A percentile compares a stretch with the other conserved stretches of the same genome.
Evolutionary conservation across 306 rosid genomes (phyloP).

Genomic region (Geum urbanum): DNA sequence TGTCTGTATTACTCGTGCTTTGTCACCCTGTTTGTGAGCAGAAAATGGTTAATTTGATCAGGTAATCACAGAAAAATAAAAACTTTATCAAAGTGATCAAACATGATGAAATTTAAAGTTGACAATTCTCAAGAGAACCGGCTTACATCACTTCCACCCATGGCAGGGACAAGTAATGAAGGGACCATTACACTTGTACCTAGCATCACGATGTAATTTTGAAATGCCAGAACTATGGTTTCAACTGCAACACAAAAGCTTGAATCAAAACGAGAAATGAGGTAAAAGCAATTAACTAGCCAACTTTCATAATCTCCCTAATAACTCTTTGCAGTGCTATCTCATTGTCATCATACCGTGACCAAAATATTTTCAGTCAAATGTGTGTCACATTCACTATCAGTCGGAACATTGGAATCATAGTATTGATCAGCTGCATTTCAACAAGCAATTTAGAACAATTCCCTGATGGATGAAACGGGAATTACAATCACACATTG

Average conservation of each 20-base stretch:
- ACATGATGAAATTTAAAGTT: not conserved
- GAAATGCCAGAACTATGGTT: constrained; percentile 83
- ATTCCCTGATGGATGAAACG: constrained; percentile 15
- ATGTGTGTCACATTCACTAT: constrained; percentile 5
- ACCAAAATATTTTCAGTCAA: not conserved
- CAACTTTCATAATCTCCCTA: not conserved
- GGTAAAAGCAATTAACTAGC: not conserved
- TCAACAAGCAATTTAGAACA: constrained; percentile 20
- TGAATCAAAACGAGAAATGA: not conserved
- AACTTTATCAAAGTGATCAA: not conserved
- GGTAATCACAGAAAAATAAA: not conserved
- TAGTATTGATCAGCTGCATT: not conserved
- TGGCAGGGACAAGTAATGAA: constrained; percentile 66
- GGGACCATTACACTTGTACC: constrained; percentile 98
- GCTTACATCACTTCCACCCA: constrained; percentile 93
- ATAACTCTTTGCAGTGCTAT: not conserved
- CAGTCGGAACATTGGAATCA: not conserved
- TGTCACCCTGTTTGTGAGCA: constrained; percentile 66
- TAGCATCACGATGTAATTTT: constrained; percentile 89
- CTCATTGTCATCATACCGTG: not conserved
- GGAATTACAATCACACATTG: constrained; percentile 20
- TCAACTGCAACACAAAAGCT: constrained; percentile 60
- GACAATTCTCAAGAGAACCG: constrained; percentile 9
- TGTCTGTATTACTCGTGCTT: constrained; percentile 87
- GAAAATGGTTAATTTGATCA: constrained; percentile 15